Evolutionary conservation across 768 basidiomycete genomes (phyloP), one percentile per base, ranked within the genome.

Genomic region (Lactarius quietus): DNA sequence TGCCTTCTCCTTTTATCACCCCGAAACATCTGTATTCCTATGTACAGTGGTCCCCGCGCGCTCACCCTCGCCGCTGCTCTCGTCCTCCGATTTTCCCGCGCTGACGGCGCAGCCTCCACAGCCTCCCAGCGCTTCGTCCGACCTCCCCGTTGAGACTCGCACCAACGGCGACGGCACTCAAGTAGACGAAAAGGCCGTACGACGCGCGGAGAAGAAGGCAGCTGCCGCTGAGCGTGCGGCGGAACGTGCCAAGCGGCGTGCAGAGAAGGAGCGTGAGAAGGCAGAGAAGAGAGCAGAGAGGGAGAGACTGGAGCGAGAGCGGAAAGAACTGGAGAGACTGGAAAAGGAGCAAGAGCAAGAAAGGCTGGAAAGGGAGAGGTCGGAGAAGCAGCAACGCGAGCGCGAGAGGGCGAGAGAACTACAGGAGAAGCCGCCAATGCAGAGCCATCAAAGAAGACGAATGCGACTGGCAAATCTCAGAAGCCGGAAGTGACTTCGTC

Each of bases 1-100:
- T 43, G 61, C 59, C 61, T 65, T 64, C 62, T 64, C 51, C 57
- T 60, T 61, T 68, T 43, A 39, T 71, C 69, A 69, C 68, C 71
- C 70, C 72, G 72, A 72, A 74, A 72, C 68, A 59, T 65, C 62
- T 71, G 38, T 69, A 57, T 55, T 39, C n/a, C 54, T 65, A 64
- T 65, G 55, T 61, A 36, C 39, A 70, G 69, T 63, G 69, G 67
- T 61, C 31, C 63, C 64, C 64, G 56, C 69, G 45, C 69, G 59
- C 43, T 68, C 72, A 56, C 68, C 71, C 39, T 78, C 81, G 62
- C 81, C 80, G 59, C 74, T 76, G 56, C 73, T 92, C 62, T 90
- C 90, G 67, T 77, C 85, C 45, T 77, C 83, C 73, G 92, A 93
- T 75, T 93, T 93, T 74, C 92, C 90, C 60, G 89, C 90, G 41